Base-by-base conservation (phyloP, 306 rosid genomes). In the Inga laurina region DNA sequence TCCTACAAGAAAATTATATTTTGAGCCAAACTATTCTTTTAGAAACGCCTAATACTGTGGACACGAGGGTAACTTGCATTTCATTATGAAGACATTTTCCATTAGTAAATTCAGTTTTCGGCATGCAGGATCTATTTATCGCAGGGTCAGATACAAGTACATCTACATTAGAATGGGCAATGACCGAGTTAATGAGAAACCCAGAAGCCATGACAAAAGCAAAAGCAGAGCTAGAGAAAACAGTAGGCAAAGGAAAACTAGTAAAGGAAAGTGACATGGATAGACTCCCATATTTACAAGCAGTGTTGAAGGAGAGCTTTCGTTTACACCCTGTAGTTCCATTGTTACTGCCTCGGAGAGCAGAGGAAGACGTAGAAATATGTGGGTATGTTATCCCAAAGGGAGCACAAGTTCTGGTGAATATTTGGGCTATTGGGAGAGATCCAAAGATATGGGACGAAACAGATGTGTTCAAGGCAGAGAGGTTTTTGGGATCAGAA, bases 111-210 rank as follows among this genome's bases (percentile, higher is more conserved):
- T 52, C 5, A 52, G 52, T 21, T 10, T 41, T 39, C 30, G 13
- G 16, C 8, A 72, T n/a, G 30, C 15, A 72, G 76, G 57, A 72
- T 27, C 56, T 72, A 22, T 22, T 45, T 21, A 2, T n/a, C 2
- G 76, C 57, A 12, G 76, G 76, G 11, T 10, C 56, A n/a, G 76
- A 72, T 45, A 72, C 76, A 43, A 72, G 39, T 44, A 72, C 76
- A 22, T 44, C 76, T 22, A 72, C 57, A 22, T 19, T 72, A 24
- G 76, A 72, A 72, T 72, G 56, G 12, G 56, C 35, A 22, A 71
- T 71, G 68, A 48, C 56, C 18, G 57, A 72, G 56, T 8, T 72
- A n/a, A 3, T 45, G 10, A 45, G 32, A 22, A 72, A 44, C 37
- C 57, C 57, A 12, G 37, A 72, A 44, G n/a, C 56, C 3, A 72